Evolutionary conservation across 2,329 filamentous ascomycete genomes (phyloP).

Genomic region (Fusarium veterinarium): DNA sequence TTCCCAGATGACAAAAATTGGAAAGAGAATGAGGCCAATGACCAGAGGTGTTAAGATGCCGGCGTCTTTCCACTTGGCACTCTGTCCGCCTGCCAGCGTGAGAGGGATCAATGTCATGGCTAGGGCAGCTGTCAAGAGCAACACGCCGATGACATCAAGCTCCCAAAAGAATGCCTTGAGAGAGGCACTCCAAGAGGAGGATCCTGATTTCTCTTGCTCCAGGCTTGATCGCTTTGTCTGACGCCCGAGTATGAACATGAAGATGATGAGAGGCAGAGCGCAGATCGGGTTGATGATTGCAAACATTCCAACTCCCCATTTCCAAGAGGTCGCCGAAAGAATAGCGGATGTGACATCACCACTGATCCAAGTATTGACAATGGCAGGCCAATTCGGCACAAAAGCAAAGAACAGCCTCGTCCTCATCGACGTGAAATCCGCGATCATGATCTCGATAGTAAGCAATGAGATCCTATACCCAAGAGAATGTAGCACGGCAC

Average conservation of each 20-base stretch:
- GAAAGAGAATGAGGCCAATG: background rate
- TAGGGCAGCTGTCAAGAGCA: background rate
- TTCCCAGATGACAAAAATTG: background rate
- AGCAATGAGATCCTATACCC: background rate
- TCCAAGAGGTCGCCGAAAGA: background rate
- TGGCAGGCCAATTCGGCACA: background rate
- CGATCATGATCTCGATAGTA: background rate
- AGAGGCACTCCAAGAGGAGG: background rate
- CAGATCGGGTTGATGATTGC: background rate
- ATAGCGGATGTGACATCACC: background rate
- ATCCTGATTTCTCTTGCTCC: background rate
- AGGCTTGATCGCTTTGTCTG: fast-evolving
- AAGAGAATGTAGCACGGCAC: background rate
- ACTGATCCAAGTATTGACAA: background rate
- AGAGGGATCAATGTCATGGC: background rate
- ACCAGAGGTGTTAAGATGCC: background rate
- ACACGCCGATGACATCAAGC: background rate
- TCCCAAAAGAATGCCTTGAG: background rate
- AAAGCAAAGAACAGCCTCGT: background rate
- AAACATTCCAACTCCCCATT: background rate
- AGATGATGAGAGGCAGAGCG: background rate
- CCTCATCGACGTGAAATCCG: background rate
- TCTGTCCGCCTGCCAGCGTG: background rate
- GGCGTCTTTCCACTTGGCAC: background rate
- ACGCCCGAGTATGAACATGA: background rate